phyloP scores from a whole-genome alignment of 441 rosid species.

The Bruguiera hainesii region DNA sequence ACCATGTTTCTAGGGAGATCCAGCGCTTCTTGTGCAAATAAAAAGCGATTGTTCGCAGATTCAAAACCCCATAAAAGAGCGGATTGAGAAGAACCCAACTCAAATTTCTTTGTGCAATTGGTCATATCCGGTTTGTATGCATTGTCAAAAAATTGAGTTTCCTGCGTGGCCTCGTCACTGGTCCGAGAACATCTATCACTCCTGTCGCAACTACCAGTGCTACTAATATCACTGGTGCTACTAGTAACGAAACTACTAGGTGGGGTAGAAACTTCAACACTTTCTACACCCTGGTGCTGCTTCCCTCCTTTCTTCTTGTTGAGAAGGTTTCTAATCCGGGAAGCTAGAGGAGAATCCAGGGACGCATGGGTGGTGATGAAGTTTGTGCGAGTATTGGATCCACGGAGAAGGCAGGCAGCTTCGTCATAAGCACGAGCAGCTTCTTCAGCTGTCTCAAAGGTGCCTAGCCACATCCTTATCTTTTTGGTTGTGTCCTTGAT shows the following conservation, averaged over 20 bases:
- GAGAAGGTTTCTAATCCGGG: constrained; percentile 54
- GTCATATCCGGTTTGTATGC: constrained; percentile 65
- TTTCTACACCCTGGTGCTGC: constrained; percentile 13
- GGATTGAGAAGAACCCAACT: constrained; percentile 25
- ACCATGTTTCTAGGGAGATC: constrained; percentile 34
- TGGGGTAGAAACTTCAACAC: constrained; percentile 25
- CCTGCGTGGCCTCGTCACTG: constrained; percentile 21
- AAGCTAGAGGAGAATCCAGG: constrained; percentile 64
- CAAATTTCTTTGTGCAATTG: constrained; percentile 33
- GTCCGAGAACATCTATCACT: constrained; percentile 24
- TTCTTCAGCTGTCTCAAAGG: constrained; percentile 69
- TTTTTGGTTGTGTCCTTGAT: constrained; percentile 74
- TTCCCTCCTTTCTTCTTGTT: constrained; percentile 40
- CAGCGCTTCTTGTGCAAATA: constrained; percentile 41
- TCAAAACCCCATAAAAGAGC: constrained; percentile 30
- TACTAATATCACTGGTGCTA: constrained; percentile 10
- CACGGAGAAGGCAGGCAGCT: constrained; percentile 80
- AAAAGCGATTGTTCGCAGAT: constrained; percentile 42
- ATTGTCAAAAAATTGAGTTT: constrained; percentile 35
- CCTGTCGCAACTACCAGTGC: constrained; percentile 18
- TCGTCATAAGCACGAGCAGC: constrained; percentile 77
- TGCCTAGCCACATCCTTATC: constrained; percentile 82
- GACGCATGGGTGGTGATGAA: constrained; percentile 51
- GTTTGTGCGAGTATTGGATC: constrained; percentile 73
- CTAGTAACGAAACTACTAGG: constrained; percentile 17